Evolutionary conservation across 805 yeast species (phyloP), one percentile per base, ranked within the genome.

Genomic region (Yueomyces sinensis): DNA sequence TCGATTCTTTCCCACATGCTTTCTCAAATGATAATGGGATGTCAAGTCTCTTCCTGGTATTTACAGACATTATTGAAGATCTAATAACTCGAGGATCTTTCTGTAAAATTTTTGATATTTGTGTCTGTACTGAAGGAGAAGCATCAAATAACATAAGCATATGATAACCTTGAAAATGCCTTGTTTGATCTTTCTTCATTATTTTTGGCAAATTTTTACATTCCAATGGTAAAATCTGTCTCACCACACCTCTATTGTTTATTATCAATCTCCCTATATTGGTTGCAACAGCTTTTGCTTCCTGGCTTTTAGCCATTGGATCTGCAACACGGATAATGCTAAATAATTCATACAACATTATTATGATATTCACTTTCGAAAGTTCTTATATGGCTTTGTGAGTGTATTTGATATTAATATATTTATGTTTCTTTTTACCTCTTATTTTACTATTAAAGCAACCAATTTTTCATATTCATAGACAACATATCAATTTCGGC

Each of bases 41-140:
- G 42, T 74, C 75, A 38, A 76, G 62, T 27, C 60, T 61, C 41
- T 66, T 63, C 24, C 58, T 60, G 42, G 72, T 68, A 43, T 72
- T 67, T 35, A 76, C 75, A 54, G 74, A 82, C 36, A 80, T 67
- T 27, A 87, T 67, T 37, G 74, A 71, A 17, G 89, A 73, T 52
- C 95, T 71, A 39, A 89, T 72, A 42, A 91, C 79, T 61, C 97
- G 78, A 20, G 97, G 96, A 56, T 89, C 98, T 40, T 75, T 72
- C 49, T 78, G 75, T 43, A 89, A 61, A 4, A 91, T 74, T 60
- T 94, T 71, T 42, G 76, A 60, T 38, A 91, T 73, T 61, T 86
- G 94, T 33, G 77, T 71, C 57, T 89, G 96, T 7, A 83, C 96
- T 27, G 79, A 75, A 13, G 89, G 70, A 31, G 91, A 78, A 1